These are phyloP conservation scores for Phlebiopsis flavidoalba DNA, from an alignment of 768 basidiomycete species.

Conservation along the genomic window DNA sequence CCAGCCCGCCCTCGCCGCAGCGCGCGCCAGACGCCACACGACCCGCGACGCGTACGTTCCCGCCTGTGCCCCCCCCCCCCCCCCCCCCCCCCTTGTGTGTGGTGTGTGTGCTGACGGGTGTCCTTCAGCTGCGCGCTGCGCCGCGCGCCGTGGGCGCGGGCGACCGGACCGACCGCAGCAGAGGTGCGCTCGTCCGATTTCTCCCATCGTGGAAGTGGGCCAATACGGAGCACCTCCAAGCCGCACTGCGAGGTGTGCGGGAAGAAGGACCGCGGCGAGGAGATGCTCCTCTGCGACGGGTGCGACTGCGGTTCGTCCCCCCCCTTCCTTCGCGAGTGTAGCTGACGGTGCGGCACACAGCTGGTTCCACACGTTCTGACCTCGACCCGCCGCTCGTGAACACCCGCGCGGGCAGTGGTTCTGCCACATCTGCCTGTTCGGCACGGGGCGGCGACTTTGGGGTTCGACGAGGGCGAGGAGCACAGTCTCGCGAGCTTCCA, in stretches of 20 bases:
- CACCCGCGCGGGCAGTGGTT: constrained; percentile 94
- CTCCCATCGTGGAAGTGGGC: constrained; percentile 2
- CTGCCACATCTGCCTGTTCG: constrained; percentile 86
- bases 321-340: background rate
- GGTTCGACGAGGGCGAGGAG: constrained; percentile 97
- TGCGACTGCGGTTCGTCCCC: constrained; percentile 65
- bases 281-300: constrained; percentile 89
- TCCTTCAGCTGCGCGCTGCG: background rate
- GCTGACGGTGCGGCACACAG: constrained; percentile 33
- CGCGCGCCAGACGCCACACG: constrained; percentile 39
- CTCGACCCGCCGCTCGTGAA: constrained; percentile 82
- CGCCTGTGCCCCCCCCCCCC: too few species aligned
- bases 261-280: constrained; percentile 80
- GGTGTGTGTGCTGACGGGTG: background rate
- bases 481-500: constrained; percentile 91
- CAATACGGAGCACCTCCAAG: constrained; percentile 31
- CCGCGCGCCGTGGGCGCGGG: background rate
- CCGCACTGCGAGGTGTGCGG: constrained; percentile 92
- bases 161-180: constrained; percentile 7
- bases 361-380: constrained; percentile 97
- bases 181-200: constrained; percentile 13
- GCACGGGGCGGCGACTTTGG: constrained; percentile 91
- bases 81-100: too few species aligned
- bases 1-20: constrained; percentile 49
- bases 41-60: constrained; percentile 32